Evolutionary conservation across 352 stramenopile genomes (phyloP).

Genomic region (Saprolegnia parasitica): DNA sequence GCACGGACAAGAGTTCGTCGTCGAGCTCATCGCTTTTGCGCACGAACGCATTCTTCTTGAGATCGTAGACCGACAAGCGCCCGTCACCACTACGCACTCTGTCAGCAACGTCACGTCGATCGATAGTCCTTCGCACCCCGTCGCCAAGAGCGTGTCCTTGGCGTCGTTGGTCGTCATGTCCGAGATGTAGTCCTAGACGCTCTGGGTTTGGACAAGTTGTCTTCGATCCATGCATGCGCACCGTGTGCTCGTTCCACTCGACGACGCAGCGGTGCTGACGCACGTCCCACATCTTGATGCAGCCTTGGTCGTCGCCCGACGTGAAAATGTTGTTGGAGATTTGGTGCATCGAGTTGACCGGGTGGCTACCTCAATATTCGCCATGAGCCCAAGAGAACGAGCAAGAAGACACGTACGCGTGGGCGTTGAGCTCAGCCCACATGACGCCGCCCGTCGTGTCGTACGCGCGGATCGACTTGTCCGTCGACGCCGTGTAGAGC

Average conservation of each 20-base stretch:
- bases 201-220: not conserved
- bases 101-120: not conserved
- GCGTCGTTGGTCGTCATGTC: constrained; percentile 83
- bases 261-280: constrained; percentile 77
- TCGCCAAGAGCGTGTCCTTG: constrained; percentile 84
- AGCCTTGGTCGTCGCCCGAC: constrained; percentile 76
- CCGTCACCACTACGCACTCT: constrained; percentile 70
- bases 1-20: constrained; percentile 68
- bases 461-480: constrained; percentile 80
- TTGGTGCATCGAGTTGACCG: constrained; percentile 70
- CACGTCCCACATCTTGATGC: constrained; percentile 85
- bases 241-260: constrained; percentile 90
- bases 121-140: constrained; percentile 32
- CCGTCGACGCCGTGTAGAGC: constrained; percentile 67
- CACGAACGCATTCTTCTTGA: constrained; percentile 75
- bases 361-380: constrained; percentile 33
- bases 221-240: constrained; percentile 26
- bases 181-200: constrained; percentile 89
- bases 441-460: constrained; percentile 68
- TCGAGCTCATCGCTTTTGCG: constrained; percentile 83
- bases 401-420: constrained; percentile 47
- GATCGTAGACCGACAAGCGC: constrained; percentile 87
- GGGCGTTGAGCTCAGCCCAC: constrained; percentile 75
- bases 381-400: not conserved
- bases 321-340: constrained; percentile 66